Base-by-base conservation (phyloP, 192 early-diverging fungal species). In the Entomortierella lignicola region DNA sequence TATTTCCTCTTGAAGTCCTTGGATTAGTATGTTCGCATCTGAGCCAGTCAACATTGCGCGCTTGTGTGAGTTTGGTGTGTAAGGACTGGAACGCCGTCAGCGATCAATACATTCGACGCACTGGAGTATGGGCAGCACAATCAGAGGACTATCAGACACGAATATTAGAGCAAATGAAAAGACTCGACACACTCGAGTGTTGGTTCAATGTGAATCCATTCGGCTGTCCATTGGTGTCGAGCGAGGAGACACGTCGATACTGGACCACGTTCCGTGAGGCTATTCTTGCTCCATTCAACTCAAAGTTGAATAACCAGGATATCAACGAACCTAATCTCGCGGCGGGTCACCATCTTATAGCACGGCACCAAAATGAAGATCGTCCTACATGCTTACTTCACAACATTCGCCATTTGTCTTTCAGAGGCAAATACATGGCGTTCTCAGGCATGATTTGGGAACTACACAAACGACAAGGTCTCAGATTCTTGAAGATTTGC, bases 1-100 rank as follows among this genome's bases (percentile, higher is more conserved):
- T 31, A 42, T 65, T 79, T 42, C 67, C 75, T 2, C 62, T 64
- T 18, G 75, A 79, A 57, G 30, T 79, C 41, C 63, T 79, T 2
- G 62, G 52, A 47, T 8, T 66, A 15, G 61, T 79, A 20, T 79
- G 75, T n/a, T n/a, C 18, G 0, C 59, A 79, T 41, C 56, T 70
- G 7, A 64, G 59, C n/a, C 67, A 79, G 26, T 37, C 67, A 0
- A 66, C 67, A 0, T 41, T 79, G 13, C 66, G 67, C 0, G 41
- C 29, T 17, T 25, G 47, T 8, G 67, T 68, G 0, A 70, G 63
- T 41, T 67, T 65, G 2, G 75, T 79, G 0, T 70, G 66, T 51
- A 69, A 55, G 29, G 32, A 54, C 5, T 79, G 75, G 75, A 53
- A 65, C 41, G 25, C 25, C 1, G 75, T 66, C 30, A 64, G 67